Evolutionary conservation across 2,329 filamentous ascomycete genomes (phyloP).

Genomic region (Pestalotiopsis fici): DNA sequence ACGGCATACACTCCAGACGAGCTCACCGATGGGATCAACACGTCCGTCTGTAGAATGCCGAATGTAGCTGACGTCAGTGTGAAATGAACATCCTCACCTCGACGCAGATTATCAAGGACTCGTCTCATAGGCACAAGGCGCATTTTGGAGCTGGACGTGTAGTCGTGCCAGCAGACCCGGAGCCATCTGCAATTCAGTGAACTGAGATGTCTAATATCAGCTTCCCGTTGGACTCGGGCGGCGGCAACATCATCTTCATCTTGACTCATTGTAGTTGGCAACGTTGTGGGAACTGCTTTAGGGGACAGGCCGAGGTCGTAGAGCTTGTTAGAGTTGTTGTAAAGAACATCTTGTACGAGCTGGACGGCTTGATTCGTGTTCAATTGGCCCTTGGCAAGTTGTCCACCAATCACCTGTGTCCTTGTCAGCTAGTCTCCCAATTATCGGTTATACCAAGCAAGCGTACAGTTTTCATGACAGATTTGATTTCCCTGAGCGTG

Average conservation of each 20-base stretch:
- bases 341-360: conserved; percentile 69
- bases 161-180: conserved; percentile 77
- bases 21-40: conserved; percentile 50
- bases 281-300: background rate
- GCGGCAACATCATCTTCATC: conserved; percentile 34
- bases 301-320: conserved; percentile 61
- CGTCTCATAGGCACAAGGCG: conserved; percentile 67
- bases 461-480: conserved; percentile 66
- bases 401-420: conserved; percentile 60
- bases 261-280: background rate
- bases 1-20: conserved; percentile 68
- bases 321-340: conserved; percentile 75
- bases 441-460: background rate
- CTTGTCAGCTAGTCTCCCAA: background rate
- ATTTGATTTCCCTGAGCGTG: conserved; percentile 70
- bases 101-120: conserved; percentile 48
- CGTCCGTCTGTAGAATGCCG: conserved; percentile 69
- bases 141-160: conserved; percentile 68
- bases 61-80: conserved; percentile 66
- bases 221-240: conserved; percentile 1
- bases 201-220: conserved; percentile 27
- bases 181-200: conserved; percentile 60
- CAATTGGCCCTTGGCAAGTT: conserved; percentile 65
- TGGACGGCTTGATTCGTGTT: conserved; percentile 61
- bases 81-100: conserved; percentile 47